Percentiles rank a stretch among this genome's conserved stretches.
Evolutionary conservation across 176 grass and related monocot species (phyloP).

Genomic region (Triticum aestivum): IWGSC_CS_RefSeq_v2.1 NC_057806.1:366530525-366531024

Average conservation of each 20-base stretch:
- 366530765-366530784: not conserved
- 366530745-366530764: not conserved
- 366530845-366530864: constrained; percentile 1
- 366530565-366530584: not conserved
- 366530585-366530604: not conserved
- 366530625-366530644: constrained; percentile 8
- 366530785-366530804: not conserved
- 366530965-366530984: not conserved
- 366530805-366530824: not conserved
- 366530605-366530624: constrained; percentile 10
- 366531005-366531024: not conserved
- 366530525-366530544: not conserved
- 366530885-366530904: not conserved
- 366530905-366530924: not conserved
- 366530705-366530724: not conserved
- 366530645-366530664: not conserved
- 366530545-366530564: not conserved
- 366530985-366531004: not conserved
- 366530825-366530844: not conserved
- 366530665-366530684: not conserved
- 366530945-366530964: not conserved
- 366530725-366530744: not conserved
- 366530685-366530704: not conserved
- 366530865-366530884: not conserved
- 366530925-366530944: not conserved